A percentile compares a stretch with the other conserved stretches of the same genome.
Conservation (phyloP, 352 stramenopile species). For the Phytopythium kandeliae region DNA sequence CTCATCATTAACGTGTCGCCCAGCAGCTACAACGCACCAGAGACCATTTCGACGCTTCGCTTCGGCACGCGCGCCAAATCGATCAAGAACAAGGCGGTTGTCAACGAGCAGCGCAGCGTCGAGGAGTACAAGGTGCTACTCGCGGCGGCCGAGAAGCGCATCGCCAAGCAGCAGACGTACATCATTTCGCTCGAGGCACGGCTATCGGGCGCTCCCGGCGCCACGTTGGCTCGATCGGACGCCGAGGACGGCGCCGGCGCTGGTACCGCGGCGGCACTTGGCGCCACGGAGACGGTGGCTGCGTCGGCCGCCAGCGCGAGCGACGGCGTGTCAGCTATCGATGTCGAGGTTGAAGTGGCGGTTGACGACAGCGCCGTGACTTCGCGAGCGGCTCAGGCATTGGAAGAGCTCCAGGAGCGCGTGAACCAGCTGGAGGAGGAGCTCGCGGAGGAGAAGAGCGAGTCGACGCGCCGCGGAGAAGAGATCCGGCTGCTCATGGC, state of each 20-base stretch:
- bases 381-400: slow-evolving; percentile 42
- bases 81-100: slow-evolving; percentile 94
- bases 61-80: slow-evolving; percentile 92
- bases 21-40: slow-evolving; percentile 84
- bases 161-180: slow-evolving; percentile 76
- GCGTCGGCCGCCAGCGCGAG: background rate
- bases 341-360: slow-evolving; percentile 20
- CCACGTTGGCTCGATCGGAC: background rate
- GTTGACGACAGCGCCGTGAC: slow-evolving; percentile 20
- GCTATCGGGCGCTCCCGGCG: slow-evolving; percentile 21
- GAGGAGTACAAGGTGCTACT: slow-evolving; percentile 89
- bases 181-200: slow-evolving; percentile 76
- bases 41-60: slow-evolving; percentile 91
- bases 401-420: slow-evolving; percentile 69
- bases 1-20: slow-evolving; percentile 92
- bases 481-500: slow-evolving; percentile 69
- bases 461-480: slow-evolving; percentile 65
- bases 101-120: slow-evolving; percentile 90
- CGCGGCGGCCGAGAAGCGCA: slow-evolving; percentile 72
- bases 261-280: too few species aligned
- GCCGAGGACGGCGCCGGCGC: background rate
- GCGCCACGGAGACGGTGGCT: background rate
- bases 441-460: slow-evolving; percentile 71
- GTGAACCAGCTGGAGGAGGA: slow-evolving; percentile 72
- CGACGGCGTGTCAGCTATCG: slow-evolving; percentile 9